phyloP scores from a whole-genome alignment of 768 basidiomycete genomes.

The Kwoniella pini region DNA sequence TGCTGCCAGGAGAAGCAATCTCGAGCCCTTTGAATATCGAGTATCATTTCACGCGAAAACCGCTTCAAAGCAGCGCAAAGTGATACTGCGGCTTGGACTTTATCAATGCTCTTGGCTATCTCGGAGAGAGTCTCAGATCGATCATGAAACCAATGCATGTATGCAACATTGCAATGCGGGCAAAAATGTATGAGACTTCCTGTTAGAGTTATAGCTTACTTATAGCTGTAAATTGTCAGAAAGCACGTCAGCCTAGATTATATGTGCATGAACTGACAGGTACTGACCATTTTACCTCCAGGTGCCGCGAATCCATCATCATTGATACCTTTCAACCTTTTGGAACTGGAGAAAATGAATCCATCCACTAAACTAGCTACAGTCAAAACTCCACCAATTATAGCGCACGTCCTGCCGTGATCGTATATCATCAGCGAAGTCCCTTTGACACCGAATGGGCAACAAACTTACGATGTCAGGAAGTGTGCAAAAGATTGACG shows the following conservation, averaged over 20 bases:
- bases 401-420: constrained; percentile 78
- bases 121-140: no score
- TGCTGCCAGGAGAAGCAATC: not conserved
- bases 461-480: constrained; percentile 78
- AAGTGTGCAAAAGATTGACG: constrained; percentile 97
- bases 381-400: constrained; percentile 94
- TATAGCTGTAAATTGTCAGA: not conserved
- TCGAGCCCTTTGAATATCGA: not conserved
- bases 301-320: constrained; percentile 49
- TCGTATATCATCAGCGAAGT: not conserved
- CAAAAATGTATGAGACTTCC: no score
- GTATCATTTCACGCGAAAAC: not conserved
- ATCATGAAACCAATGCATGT: no score
- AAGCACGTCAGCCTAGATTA: no score
- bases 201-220: not conserved
- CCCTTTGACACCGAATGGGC: no score
- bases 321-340: constrained; percentile 60
- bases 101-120: no score
- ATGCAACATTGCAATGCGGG: no score
- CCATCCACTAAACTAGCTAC: constrained; percentile 87
- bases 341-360: constrained; percentile 77
- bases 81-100: no score
- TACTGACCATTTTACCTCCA: constrained; percentile 51
- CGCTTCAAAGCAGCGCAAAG: no score
- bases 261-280: no score